Conservation (phyloP, 768 basidiomycete genomes). For the Clitopilus hobsonii region DNA sequence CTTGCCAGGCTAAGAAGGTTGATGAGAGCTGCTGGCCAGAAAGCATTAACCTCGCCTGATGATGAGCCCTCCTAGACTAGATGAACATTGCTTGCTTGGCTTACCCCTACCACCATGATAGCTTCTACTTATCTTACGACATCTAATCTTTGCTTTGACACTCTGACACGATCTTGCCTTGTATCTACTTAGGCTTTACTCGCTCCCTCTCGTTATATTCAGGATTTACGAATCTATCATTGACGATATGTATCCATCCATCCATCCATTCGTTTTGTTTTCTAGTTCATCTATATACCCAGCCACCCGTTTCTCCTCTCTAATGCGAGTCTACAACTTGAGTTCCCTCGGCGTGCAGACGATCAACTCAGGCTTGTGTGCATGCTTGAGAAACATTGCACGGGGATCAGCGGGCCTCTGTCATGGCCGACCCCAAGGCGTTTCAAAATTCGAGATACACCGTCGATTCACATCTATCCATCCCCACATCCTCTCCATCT, state of each 20-base stretch:
- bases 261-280: not conserved
- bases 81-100: not conserved
- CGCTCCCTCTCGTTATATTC: not conserved
- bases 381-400: no score
- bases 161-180: no score
- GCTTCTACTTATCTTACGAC: not conserved
- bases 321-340: not conserved
- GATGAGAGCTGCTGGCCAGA: constrained; percentile 53
- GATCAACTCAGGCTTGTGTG: no score
- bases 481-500: not conserved
- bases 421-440: no score
- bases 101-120: not conserved
- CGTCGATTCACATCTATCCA: not conserved
- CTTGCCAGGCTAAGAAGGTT: constrained; percentile 66
- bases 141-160: not conserved
- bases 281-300: not conserved
- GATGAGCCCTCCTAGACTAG: not conserved
- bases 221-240: not conserved
- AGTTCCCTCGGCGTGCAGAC: not conserved
- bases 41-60: not conserved
- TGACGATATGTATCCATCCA: not conserved
- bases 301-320: not conserved
- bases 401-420: no score
- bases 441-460: not conserved
- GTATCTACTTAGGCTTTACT: no score